phyloP scores from a whole-genome alignment of 495 filamentous ascomycete species.

The Neurospora sp. region DNA sequence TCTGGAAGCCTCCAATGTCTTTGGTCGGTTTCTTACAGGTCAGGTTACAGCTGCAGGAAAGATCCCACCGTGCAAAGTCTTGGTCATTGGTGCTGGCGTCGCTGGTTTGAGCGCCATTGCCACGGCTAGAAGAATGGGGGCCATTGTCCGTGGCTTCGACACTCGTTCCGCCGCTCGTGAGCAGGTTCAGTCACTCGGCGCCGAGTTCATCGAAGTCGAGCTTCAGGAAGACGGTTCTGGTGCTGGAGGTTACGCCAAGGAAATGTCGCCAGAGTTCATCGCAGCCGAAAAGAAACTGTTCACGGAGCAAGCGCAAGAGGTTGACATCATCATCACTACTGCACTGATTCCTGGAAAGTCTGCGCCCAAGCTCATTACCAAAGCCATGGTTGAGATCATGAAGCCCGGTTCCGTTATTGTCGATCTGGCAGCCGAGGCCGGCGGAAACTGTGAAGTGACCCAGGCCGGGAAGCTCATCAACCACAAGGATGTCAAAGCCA shows the following conservation, averaged over 20 bases:
- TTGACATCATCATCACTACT: conserved; percentile 82
- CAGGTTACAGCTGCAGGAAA: conserved; percentile 76
- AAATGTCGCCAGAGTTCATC: conserved; percentile 83
- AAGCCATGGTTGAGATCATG: conserved; percentile 69
- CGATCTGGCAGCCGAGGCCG: conserved; percentile 71
- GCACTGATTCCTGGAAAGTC: conserved; percentile 69
- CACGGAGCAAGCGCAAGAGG: conserved; percentile 66
- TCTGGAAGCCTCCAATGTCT: conserved; percentile 71
- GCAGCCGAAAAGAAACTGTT: conserved; percentile 83
- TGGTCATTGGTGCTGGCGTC: conserved; percentile 76
- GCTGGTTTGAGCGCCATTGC: conserved; percentile 75
- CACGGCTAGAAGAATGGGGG: conserved; percentile 69
- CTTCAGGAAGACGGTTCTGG: conserved; percentile 77
- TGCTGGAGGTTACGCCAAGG: conserved; percentile 72
- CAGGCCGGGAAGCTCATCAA: conserved; percentile 54
- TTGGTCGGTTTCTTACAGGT: conserved; percentile 71
- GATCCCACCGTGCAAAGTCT: conserved; percentile 72
- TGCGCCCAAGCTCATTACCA: conserved; percentile 68
- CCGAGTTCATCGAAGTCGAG: conserved; percentile 76
- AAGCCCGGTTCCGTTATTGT: conserved; percentile 74
- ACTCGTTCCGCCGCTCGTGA: conserved; percentile 68
- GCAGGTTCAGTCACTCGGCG: conserved; percentile 75
- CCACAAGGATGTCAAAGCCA: conserved; percentile 68
- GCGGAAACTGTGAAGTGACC: conserved; percentile 72
- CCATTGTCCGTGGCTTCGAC: conserved; percentile 76